Conservation (phyloP, 768 basidiomycete genomes). For the Serendipita sp. region DNA sequence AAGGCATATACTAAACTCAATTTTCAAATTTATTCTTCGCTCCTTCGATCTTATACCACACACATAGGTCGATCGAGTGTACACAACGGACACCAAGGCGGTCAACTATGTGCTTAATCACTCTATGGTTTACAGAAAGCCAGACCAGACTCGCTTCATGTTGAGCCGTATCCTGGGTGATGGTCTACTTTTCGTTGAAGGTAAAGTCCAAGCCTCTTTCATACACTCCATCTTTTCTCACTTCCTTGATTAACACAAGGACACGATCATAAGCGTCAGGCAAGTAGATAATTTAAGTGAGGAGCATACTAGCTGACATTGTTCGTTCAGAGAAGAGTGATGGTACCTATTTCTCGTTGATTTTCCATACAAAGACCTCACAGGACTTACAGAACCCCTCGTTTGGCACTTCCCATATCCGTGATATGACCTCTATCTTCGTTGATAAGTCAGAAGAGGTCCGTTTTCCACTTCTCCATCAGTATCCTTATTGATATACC, state of each 20-base stretch:
- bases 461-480: constrained; percentile 12
- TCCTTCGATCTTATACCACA: neutral
- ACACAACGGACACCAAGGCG: constrained; percentile 43
- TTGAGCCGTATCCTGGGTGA: neutral
- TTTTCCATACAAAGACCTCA: neutral
- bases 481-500: neutral
- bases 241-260: neutral
- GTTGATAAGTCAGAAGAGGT: constrained; percentile 36
- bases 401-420: constrained; percentile 18
- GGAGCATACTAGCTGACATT: constrained; percentile 1
- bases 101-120: constrained; percentile 41
- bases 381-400: constrained; percentile 31
- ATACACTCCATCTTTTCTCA: neutral
- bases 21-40: no score
- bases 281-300: neutral
- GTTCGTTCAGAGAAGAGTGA: constrained; percentile 20
- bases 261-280: neutral
- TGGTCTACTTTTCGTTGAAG: neutral
- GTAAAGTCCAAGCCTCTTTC: neutral
- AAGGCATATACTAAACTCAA: no score
- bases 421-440: neutral
- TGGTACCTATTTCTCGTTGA: constrained; percentile 10
- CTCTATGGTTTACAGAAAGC: constrained; percentile 46
- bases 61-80: neutral
- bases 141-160: constrained; percentile 22